These are phyloP conservation scores for Vitis vinifera DNA, from an alignment of 164 flowering plant genomes.

Conservation along the genomic window ASM3070453v1 NC_081817.1:14544501-14545000, in stretches of 20 bases:
- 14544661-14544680: conserved; percentile 67
- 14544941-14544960: too few species aligned
- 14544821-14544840: too few species aligned
- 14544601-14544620: conserved; percentile 24
- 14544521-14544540: conserved; percentile 55
- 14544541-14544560: conserved; percentile 38
- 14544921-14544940: too few species aligned
- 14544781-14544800: neutral
- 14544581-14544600: conserved; percentile 21
- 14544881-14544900: too few species aligned
- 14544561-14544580: conserved; percentile 35
- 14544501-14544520: conserved; percentile 54
- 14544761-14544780: neutral
- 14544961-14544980: too few species aligned
- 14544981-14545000: too few species aligned
- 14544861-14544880: too few species aligned
- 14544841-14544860: too few species aligned
- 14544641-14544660: conserved; percentile 61
- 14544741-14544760: neutral
- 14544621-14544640: conserved; percentile 37
- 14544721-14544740: neutral
- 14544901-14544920: too few species aligned
- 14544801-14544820: neutral
- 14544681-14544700: conserved; percentile 66
- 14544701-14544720: neutral